Conservation (phyloP, 2,329 filamentous ascomycete genomes). For the Cladophialophora carrionii region DNA sequence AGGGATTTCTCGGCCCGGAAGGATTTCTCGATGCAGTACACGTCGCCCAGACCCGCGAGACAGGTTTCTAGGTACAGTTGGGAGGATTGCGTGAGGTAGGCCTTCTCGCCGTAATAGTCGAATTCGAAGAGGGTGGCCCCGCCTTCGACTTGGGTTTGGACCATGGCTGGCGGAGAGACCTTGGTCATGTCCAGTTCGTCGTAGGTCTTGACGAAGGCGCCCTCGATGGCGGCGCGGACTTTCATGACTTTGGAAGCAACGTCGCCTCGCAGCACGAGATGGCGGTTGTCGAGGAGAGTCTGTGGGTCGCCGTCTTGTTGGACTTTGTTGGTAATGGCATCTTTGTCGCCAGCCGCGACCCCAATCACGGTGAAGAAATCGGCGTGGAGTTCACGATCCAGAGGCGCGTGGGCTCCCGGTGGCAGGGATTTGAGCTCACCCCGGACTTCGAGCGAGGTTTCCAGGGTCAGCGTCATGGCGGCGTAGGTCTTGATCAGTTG, state of each 20-base stretch:
- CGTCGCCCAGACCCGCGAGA: conserved; percentile 85
- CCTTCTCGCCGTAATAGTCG: conserved; percentile 83
- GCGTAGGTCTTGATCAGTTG: conserved; percentile 90
- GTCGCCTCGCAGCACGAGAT: conserved; percentile 83
- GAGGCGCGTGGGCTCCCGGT: conserved; percentile 74
- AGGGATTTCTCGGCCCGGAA: conserved; percentile 97
- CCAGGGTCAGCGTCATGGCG: conserved; percentile 78
- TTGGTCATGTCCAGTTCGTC: conserved; percentile 77
- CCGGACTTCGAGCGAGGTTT: conserved; percentile 81
- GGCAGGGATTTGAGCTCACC: conserved; percentile 85
- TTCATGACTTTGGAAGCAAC: conserved; percentile 83
- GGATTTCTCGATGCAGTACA: conserved; percentile 97
- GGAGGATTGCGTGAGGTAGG: conserved; percentile 94
- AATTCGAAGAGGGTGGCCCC: conserved; percentile 89
- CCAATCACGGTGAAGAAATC: conserved; percentile 84
- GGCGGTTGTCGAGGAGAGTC: conserved; percentile 77
- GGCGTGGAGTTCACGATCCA: conserved; percentile 84
- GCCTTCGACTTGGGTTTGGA: conserved; percentile 93
- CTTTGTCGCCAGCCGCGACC: conserved; percentile 80
- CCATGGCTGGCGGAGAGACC: conserved; percentile 85
- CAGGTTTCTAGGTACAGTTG: conserved; percentile 97
- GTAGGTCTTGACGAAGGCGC: conserved; percentile 78
- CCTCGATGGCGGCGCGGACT: conserved; percentile 78
- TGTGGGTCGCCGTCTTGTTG: conserved; percentile 70
- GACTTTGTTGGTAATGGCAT: conserved; percentile 85